Conservation (phyloP, 78 protist genomes). For the Monocercomonoides exilis region DNA sequence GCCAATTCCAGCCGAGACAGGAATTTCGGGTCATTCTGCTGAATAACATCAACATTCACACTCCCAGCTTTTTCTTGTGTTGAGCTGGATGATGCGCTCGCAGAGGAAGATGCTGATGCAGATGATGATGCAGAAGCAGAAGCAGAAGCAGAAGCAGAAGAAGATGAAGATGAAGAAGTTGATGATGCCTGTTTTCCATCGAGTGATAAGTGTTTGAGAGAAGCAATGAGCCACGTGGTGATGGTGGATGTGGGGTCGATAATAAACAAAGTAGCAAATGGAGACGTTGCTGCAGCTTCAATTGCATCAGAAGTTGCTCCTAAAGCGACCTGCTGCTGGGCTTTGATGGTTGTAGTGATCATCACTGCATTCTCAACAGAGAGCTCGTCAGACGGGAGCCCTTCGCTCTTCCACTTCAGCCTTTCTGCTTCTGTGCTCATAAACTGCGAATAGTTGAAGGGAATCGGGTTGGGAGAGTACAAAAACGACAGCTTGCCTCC, state of each 20-base stretch:
- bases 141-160: no score
- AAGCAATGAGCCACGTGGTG: conserved; percentile 46
- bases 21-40: conserved; percentile 40
- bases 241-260: conserved; percentile 69
- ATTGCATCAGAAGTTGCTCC: background rate
- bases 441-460: conserved; percentile 6
- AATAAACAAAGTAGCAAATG: conserved; percentile 43
- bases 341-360: conserved; percentile 10
- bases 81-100: background rate
- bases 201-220: no score
- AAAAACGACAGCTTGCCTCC: background rate
- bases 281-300: background rate
- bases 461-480: background rate
- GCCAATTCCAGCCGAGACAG: conserved; percentile 61
- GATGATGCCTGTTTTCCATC: no score
- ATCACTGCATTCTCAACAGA: conserved; percentile 62
- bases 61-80: background rate
- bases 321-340: background rate
- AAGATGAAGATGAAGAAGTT: no score
- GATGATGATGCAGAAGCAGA: no score
- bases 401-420: conserved; percentile 53
- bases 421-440: conserved; percentile 47
- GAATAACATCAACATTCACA: background rate
- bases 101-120: no score
- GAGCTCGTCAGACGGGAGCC: conserved; percentile 67